Conservation (phyloP, 495 filamentous ascomycete genomes). For the Xylaria nigripes region DNA sequence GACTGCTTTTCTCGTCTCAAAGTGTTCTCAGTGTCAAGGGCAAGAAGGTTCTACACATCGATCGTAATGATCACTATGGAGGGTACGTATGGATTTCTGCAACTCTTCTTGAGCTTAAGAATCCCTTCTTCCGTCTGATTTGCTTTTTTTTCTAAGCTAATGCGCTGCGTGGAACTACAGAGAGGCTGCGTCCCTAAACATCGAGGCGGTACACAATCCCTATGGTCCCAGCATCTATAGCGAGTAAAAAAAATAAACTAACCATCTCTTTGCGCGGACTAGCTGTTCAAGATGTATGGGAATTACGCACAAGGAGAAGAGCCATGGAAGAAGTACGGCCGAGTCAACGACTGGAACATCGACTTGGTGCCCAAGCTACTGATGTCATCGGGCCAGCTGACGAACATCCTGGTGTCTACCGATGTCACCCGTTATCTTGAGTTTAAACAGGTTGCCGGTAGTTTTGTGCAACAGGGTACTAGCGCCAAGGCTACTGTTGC, state of each 20-base stretch:
- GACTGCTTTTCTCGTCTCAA: slow-evolving; percentile 11
- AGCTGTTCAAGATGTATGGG: slow-evolving; percentile 95
- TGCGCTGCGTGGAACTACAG: slow-evolving; percentile 38
- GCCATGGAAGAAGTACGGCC: slow-evolving; percentile 95
- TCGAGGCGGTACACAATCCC: slow-evolving; percentile 62
- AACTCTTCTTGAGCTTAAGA: slow-evolving; percentile 1
- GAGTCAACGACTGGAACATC: slow-evolving; percentile 98
- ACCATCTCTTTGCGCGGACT: slow-evolving; percentile 15
- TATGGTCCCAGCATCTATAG: slow-evolving; percentile 1
- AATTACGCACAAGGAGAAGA: slow-evolving; percentile 73
- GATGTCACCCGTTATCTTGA: slow-evolving; percentile 96
- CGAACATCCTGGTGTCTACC: slow-evolving; percentile 93
- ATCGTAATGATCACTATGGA: slow-evolving; percentile 98
- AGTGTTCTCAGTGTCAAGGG: slow-evolving; percentile 97
- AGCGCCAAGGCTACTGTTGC: slow-evolving; percentile 79
- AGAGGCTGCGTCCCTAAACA: slow-evolving; percentile 89
- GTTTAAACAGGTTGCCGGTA: slow-evolving; percentile 96
- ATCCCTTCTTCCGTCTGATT: neutral
- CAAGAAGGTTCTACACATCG: slow-evolving; percentile 97
- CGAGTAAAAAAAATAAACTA: slow-evolving; percentile 20
- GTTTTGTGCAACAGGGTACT: slow-evolving; percentile 86
- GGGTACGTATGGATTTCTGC: slow-evolving; percentile 53
- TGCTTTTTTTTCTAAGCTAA: slow-evolving; percentile 15
- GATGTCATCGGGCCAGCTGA: slow-evolving; percentile 97
- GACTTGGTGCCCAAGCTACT: slow-evolving; percentile 96